A percentile compares a stretch with the other conserved stretches of the same genome.
phyloP scores from a whole-genome alignment of 176 grass and related monocot species.

The Phoenix roebelenii region DNA sequence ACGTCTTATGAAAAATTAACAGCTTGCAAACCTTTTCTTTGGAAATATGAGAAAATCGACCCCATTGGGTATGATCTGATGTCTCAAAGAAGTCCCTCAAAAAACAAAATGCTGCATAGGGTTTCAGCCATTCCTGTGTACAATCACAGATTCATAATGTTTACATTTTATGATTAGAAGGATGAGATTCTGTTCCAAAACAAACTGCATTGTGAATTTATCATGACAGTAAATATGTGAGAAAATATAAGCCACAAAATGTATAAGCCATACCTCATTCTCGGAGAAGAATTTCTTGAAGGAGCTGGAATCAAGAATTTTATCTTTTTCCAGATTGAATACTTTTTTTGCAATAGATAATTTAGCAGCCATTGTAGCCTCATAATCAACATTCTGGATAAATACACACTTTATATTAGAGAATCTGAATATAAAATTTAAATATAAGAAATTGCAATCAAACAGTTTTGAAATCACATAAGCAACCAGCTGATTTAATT shows the following conservation, averaged over 20 bases:
- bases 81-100: conserved; percentile 95
- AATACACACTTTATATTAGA: conserved; percentile 4
- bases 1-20: not conserved
- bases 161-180: not conserved
- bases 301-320: conserved; percentile 60
- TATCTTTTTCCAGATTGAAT: conserved; percentile 82
- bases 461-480: not conserved
- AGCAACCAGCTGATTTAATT: no score
- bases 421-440: conserved; percentile 12
- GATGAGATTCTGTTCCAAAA: not conserved
- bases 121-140: conserved; percentile 93
- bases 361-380: conserved; percentile 66
- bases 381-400: conserved; percentile 86
- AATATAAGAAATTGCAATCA: conserved; percentile 6
- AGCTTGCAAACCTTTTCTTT: conserved; percentile 68
- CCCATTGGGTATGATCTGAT: conserved; percentile 96
- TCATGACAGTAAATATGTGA: conserved; percentile 4
- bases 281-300: conserved; percentile 91
- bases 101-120: conserved; percentile 98
- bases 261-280: conserved; percentile 66
- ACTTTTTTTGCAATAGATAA: conserved; percentile 81
- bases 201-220: not conserved
- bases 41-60: conserved; percentile 75
- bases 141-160: conserved; percentile 6
- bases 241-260: conserved; percentile 9